Conservation (phyloP, 495 filamentous ascomycete genomes). For the Copromyces sp. region DNA sequence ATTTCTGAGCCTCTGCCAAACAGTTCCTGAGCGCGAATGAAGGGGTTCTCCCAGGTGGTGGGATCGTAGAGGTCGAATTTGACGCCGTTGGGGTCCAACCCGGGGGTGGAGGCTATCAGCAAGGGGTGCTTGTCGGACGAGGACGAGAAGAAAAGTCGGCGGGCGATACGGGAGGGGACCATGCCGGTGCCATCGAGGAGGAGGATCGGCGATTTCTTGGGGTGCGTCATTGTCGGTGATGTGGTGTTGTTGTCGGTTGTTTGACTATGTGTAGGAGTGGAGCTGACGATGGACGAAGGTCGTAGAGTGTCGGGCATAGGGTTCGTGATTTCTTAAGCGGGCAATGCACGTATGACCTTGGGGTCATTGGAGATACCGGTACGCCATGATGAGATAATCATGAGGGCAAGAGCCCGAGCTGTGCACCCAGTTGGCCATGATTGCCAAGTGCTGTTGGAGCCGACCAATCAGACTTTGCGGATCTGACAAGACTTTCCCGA, state of each 20-base stretch:
- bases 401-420: not conserved
- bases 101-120: conserved; percentile 27
- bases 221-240: not conserved
- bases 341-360: not conserved
- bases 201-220: conserved; percentile 20
- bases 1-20: not conserved
- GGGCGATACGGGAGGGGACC: conserved; percentile 31
- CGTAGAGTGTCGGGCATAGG: not conserved
- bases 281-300: not conserved
- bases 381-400: not conserved
- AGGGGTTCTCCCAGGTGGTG: conserved; percentile 27
- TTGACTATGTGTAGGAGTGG: not conserved
- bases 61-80: conserved; percentile 40
- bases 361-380: not conserved
- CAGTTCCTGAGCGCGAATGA: conserved; percentile 3
- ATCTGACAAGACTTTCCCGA: not conserved
- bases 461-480: not conserved
- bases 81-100: conserved; percentile 15
- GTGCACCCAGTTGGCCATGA: not conserved
- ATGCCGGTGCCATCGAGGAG: conserved; percentile 42
- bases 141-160: conserved; percentile 16
- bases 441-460: not conserved
- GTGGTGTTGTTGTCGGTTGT: not conserved
- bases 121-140: conserved; percentile 15
- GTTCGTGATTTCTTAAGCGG: not conserved